Evolutionary conservation across 2,329 filamentous ascomycete species (phyloP).

Genomic region (Zymoseptoria ardabiliae): DNA sequence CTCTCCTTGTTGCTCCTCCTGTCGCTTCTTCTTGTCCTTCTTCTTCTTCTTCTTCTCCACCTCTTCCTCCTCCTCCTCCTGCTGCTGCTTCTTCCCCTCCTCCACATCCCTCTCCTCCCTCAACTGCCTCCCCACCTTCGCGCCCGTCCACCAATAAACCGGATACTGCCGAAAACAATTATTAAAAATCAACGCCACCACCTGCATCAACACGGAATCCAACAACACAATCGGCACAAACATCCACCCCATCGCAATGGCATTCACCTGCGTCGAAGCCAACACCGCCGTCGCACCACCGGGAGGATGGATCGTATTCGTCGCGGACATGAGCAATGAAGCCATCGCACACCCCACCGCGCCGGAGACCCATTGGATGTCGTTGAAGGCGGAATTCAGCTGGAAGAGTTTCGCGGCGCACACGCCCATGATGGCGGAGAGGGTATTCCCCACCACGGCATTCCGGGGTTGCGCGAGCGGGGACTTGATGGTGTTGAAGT

Average conservation of each 20-base stretch:
- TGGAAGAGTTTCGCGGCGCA: constrained; percentile 40
- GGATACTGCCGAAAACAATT: constrained; percentile 43
- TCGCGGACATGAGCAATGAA: constrained; percentile 40
- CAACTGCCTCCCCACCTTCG: constrained; percentile 29
- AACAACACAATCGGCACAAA: constrained; percentile 38
- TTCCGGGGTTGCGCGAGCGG: constrained; percentile 44
- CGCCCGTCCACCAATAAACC: constrained; percentile 43
- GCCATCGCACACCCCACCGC: constrained; percentile 38
- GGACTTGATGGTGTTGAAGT: constrained; percentile 41
- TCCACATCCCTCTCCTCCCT: constrained; percentile 12
- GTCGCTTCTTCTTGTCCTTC: constrained; percentile 4
- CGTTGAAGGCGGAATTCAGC: constrained; percentile 30
- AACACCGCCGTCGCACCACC: constrained; percentile 44
- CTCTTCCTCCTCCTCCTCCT: constrained; percentile 9
- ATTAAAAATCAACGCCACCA: constrained; percentile 38
- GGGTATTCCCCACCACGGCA: constrained; percentile 38
- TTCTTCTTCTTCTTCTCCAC: constrained; percentile 4
- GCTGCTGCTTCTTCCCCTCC: constrained; percentile 2
- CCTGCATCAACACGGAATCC: constrained; percentile 36
- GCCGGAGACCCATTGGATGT: constrained; percentile 39
- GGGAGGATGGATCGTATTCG: constrained; percentile 44
- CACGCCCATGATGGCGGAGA: constrained; percentile 40
- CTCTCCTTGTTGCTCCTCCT: neutral
- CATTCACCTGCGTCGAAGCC: constrained; percentile 34
- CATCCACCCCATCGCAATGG: constrained; percentile 40